phyloP scores from a whole-genome alignment of 2,329 filamentous ascomycete genomes.

The Cladosporium phlei region DNA sequence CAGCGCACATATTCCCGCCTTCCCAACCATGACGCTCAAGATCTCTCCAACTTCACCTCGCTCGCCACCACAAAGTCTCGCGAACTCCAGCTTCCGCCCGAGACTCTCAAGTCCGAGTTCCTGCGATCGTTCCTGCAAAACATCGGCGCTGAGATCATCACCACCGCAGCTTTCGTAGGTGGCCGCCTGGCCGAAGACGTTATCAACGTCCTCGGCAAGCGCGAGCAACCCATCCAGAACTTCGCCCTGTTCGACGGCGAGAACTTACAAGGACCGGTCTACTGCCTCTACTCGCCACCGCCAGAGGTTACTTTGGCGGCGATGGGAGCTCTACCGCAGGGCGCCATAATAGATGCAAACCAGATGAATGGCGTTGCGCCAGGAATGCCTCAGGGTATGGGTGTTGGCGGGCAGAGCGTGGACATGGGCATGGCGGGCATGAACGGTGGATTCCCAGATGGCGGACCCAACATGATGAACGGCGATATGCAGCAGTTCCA shows the following conservation, averaged over 20 bases:
- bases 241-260: conserved; percentile 88
- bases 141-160: conserved; percentile 75
- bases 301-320: conserved; percentile 23
- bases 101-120: conserved; percentile 53
- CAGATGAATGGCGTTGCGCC: not conserved
- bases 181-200: conserved; percentile 92
- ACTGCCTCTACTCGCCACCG: conserved; percentile 53
- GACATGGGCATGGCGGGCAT: not conserved
- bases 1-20: conserved; percentile 42
- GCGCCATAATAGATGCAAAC: not conserved
- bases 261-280: conserved; percentile 70
- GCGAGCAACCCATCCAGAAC: conserved; percentile 94
- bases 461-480: not conserved
- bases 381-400: not conserved
- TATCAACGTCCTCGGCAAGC: conserved; percentile 87
- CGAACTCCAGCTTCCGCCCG: conserved; percentile 49
- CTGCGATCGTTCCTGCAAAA: conserved; percentile 83
- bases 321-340: not conserved
- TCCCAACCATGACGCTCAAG: conserved; percentile 54
- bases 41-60: conserved; percentile 71
- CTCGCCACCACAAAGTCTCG: conserved; percentile 74
- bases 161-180: conserved; percentile 82
- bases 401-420: not conserved
- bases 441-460: not conserved
- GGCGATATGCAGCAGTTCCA: not conserved